Percentiles rank a stretch among this genome's conserved stretches.
phyloP scores from a whole-genome alignment of 2,329 filamentous ascomycete genomes.

The Neoscytalidium dimidiatum region DNA sequence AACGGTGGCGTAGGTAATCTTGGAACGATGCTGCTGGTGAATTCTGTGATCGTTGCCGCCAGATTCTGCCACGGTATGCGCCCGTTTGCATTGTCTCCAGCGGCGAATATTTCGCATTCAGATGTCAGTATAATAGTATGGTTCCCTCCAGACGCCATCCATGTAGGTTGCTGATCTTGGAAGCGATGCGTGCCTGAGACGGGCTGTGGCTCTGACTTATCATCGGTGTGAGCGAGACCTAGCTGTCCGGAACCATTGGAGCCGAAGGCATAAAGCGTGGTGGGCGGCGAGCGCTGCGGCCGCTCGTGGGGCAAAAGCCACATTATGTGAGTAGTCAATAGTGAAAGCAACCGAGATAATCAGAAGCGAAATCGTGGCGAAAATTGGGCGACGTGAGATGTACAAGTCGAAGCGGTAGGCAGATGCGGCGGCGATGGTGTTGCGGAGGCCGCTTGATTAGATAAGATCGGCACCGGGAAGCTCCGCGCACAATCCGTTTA shows the following conservation, averaged over 20 bases:
- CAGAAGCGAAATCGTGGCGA: background rate
- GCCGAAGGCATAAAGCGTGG: conserved; percentile 48
- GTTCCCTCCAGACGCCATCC: conserved; percentile 73
- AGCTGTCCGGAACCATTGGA: conserved; percentile 57
- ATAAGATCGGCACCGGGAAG: conserved; percentile 18
- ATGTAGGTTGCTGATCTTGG: conserved; percentile 9
- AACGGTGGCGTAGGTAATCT: background rate
- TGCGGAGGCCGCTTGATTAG: conserved; percentile 3
- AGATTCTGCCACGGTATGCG: conserved; percentile 22
- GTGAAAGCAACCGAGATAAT: background rate
- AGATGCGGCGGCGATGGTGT: background rate
- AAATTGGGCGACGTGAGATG: background rate
- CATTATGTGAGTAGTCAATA: background rate
- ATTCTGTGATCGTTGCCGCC: background rate
- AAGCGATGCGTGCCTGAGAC: conserved; percentile 18
- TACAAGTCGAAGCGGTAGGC: background rate
- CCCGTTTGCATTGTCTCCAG: conserved; percentile 60
- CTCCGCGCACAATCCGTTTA: conserved; percentile 20
- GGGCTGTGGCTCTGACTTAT: conserved; percentile 37
- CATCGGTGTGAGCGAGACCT: conserved; percentile 46
- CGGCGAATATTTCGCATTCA: conserved; percentile 62
- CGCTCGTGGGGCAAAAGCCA: conserved; percentile 3
- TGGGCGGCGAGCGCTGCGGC: background rate
- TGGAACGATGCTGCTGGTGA: conserved; percentile 5
- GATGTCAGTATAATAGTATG: conserved; percentile 75